Base-by-base conservation (phyloP, 495 filamentous ascomycete species). In the Trichoderma parareesei region DNA sequence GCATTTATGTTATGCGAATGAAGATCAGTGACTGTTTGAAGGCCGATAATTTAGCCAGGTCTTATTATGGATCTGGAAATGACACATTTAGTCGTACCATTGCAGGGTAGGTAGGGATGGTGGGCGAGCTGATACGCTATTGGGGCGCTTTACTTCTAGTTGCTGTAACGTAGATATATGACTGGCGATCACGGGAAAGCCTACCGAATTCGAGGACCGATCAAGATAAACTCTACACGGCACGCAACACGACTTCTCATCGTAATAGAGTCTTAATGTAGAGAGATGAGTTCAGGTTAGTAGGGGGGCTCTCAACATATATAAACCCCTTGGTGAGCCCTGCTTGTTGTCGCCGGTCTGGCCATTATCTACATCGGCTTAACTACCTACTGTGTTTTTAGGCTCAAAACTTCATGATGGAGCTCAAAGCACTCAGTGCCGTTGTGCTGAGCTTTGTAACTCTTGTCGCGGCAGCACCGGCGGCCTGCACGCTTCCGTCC, bases 401-500 rank as follows among this genome's bases (percentile, higher is more conserved):
- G 10, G 4, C 16, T 49, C n/a, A 37, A 67, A 38, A 43, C 48
- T 16, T 65, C 46, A 72, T 13, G 9, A 68, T 65, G 64, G 68
- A 60, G 65, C 33, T 66, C 41, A 7, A 53, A 14, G 62, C 63
- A 55, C 43, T 60, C 38, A 35, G 59, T 41, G 63, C 61, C 63
- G 35, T 65, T 14, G n/a, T 73, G 48, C 70, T 75, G 1, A 70
- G 68, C 1, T 71, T 64, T 7, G 66, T 63, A 41, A 63, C 70
- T 8, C 61, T 18, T 9, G 71, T 66, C 35, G 60, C 62, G 6
- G 71, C 70, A 63, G 66, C 69, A 46, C 40, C 38, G 4, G 37
- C 63, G 20, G 65, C 71, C 43, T 87, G 85, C 73, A 67, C 67
- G 59, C 83, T 87, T 33, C 83, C 82, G 5, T 81, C 82, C 4